Percentiles rank a stretch among this genome's conserved stretches.
These are phyloP conservation scores for Mycena floridula DNA, from an alignment of 768 basidiomycete genomes.

Conservation along the genomic window DNA sequence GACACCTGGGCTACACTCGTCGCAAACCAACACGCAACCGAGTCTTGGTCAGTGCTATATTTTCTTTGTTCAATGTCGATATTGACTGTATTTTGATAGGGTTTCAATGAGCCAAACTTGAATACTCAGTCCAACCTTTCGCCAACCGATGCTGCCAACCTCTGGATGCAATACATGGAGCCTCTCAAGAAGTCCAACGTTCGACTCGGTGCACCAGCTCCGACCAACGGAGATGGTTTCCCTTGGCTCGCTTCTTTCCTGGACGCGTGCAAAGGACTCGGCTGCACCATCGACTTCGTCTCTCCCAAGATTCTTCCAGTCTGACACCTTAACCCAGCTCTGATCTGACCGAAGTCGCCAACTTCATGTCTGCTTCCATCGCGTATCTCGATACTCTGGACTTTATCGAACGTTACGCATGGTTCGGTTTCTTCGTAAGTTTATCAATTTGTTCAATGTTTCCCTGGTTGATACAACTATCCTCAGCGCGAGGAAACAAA, in stretches of 20 bases:
- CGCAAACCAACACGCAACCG: too few relatives aligned
- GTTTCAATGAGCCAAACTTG: conserved; percentile 32
- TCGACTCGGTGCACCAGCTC: conserved; percentile 28
- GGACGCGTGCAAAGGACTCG: conserved; percentile 22
- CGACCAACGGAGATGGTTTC: conserved; percentile 24
- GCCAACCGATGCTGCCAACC: conserved; percentile 21
- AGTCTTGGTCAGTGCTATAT: too few relatives aligned
- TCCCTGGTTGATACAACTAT: too few relatives aligned
- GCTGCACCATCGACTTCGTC: conserved; percentile 30
- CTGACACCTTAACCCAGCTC: neutral
- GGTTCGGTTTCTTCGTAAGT: conserved; percentile 13
- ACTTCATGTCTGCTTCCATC: conserved; percentile 5
- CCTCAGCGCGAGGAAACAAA: too few relatives aligned
- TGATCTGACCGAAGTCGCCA: too few relatives aligned
- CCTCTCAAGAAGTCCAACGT: conserved; percentile 24
- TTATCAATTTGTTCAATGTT: neutral
- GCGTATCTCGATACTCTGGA: conserved; percentile 6
- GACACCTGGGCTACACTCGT: too few relatives aligned
- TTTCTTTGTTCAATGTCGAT: too few relatives aligned
- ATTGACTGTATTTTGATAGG: too few relatives aligned
- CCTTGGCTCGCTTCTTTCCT: conserved; percentile 28
- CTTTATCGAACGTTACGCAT: conserved; percentile 13
- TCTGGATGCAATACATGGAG: conserved; percentile 31
- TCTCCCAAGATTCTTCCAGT: conserved; percentile 11
- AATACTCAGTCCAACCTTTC: conserved; percentile 26